A percentile compares a stretch with the other conserved stretches of the same genome.
Conservation (phyloP, 495 filamentous ascomycete species). For the Penicillium riverlandense region DNA sequence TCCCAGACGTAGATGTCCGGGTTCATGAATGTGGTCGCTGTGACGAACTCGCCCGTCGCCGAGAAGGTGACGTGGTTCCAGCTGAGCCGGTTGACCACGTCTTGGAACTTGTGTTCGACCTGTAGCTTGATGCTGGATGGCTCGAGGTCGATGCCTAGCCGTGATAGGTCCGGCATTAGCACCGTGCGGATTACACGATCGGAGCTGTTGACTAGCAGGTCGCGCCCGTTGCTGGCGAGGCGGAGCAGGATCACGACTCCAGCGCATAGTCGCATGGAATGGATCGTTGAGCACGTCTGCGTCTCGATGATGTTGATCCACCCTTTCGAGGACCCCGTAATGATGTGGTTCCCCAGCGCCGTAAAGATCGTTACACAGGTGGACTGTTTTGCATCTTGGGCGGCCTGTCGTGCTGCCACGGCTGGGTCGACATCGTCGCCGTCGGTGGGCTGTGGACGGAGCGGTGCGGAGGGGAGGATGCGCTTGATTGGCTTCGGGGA, state of each 20-base stretch:
- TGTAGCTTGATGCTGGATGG: slow-evolving; percentile 62
- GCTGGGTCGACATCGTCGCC: slow-evolving; percentile 57
- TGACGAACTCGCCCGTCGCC: slow-evolving; percentile 77
- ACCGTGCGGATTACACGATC: slow-evolving; percentile 91
- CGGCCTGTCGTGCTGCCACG: slow-evolving; percentile 72
- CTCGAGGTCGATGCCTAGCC: slow-evolving; percentile 38
- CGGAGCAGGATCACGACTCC: slow-evolving; percentile 87
- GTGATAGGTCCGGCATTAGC: slow-evolving; percentile 58
- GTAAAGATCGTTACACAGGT: slow-evolving; percentile 90
- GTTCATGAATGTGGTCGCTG: slow-evolving; percentile 92
- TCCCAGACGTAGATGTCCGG: slow-evolving; percentile 99
- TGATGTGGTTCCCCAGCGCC: slow-evolving; percentile 72
- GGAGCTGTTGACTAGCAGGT: slow-evolving; percentile 81
- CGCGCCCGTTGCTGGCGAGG: slow-evolving; percentile 71
- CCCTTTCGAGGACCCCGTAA: slow-evolving; percentile 88
- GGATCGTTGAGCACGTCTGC: slow-evolving; percentile 65
- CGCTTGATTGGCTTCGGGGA: slow-evolving; percentile 58
- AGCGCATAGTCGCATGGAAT: slow-evolving; percentile 77
- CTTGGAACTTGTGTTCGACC: slow-evolving; percentile 96
- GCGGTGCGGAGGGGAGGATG: slow-evolving; percentile 73
- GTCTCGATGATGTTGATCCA: slow-evolving; percentile 92
- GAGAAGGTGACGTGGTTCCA: slow-evolving; percentile 98
- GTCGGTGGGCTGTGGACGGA: slow-evolving; percentile 48
- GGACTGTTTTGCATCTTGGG: slow-evolving; percentile 86
- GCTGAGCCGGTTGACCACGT: slow-evolving; percentile 85